A percentile compares a stretch with the other conserved stretches of the same genome.
Evolutionary conservation across 176 grass and related monocot species (phyloP).

Genomic region (Triticum timopheevii): DNA sequence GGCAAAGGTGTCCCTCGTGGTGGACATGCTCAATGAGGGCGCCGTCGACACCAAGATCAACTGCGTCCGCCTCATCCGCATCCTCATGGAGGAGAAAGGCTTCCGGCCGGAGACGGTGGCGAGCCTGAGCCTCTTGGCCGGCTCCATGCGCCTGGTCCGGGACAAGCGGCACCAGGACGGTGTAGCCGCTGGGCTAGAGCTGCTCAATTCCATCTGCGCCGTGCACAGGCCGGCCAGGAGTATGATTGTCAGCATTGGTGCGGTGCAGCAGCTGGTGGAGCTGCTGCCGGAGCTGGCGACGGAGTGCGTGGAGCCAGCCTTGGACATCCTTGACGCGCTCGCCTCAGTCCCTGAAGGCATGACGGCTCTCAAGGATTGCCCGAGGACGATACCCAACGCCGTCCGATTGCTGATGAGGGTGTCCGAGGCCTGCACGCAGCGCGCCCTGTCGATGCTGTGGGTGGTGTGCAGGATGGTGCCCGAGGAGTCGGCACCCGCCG

Average conservation of each 20-base stretch:
- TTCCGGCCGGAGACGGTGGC: slow-evolving; percentile 87
- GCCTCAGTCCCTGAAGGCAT: slow-evolving; percentile 49
- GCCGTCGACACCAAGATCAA: slow-evolving; percentile 86
- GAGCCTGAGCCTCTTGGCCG: slow-evolving; percentile 80
- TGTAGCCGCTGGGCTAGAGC: slow-evolving; percentile 46
- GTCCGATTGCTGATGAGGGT: slow-evolving; percentile 80
- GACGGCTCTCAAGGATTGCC: slow-evolving; percentile 76
- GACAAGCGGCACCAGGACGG: slow-evolving; percentile 69
- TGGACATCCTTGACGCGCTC: slow-evolving; percentile 74
- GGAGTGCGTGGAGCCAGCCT: slow-evolving; percentile 56
- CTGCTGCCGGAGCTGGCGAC: slow-evolving; percentile 49
- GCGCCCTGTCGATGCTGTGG: slow-evolving; percentile 74
- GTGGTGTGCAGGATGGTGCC: slow-evolving; percentile 76
- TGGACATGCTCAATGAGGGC: slow-evolving; percentile 92
- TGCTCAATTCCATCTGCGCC: slow-evolving; percentile 70
- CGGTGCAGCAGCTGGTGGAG: slow-evolving; percentile 74
- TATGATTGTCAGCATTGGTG: slow-evolving; percentile 69
- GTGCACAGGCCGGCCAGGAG: slow-evolving; percentile 51
- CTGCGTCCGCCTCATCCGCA: slow-evolving; percentile 68
- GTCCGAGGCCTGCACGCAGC: slow-evolving; percentile 68
- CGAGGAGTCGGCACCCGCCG: slow-evolving; percentile 63
- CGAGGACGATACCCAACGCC: slow-evolving; percentile 59
- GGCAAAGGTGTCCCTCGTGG: slow-evolving; percentile 79
- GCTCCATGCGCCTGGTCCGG: slow-evolving; percentile 67
- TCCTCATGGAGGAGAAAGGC: slow-evolving; percentile 79